phyloP scores from a whole-genome alignment of 768 basidiomycete genomes.

The Calvatia gigantea region DNA sequence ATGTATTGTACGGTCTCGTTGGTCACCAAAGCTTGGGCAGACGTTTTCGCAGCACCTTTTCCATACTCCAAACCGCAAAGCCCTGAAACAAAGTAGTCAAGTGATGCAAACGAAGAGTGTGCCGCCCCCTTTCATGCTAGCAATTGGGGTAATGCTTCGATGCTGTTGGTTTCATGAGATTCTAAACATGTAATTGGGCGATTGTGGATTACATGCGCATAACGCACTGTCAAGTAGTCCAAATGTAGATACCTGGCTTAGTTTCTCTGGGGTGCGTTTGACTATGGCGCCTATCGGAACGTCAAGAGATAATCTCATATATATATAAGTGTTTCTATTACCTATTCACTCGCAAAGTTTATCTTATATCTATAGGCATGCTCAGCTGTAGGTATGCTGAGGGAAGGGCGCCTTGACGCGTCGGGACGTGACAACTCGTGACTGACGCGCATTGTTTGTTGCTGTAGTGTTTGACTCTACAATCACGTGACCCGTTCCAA shows the following conservation, averaged over 20 bases:
- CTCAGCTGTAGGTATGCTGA: neutral
- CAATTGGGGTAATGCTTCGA: slow-evolving; percentile 9
- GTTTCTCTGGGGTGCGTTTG: slow-evolving; percentile 1
- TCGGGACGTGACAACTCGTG: neutral
- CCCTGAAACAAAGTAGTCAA: slow-evolving; percentile 4
- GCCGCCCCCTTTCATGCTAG: neutral
- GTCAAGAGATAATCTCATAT: neutral
- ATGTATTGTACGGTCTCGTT: neutral
- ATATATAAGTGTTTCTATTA: neutral
- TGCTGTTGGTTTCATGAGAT: neutral
- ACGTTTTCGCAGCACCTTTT: neutral
- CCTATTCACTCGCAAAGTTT: too few species aligned
- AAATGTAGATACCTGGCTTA: slow-evolving; percentile 3
- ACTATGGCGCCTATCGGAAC: neutral
- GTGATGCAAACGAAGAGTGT: neutral
- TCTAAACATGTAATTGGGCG: neutral
- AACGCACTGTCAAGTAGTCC: slow-evolving; percentile 2
- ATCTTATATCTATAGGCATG: too few species aligned
- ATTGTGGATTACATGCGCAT: slow-evolving; percentile 7
- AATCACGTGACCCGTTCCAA: slow-evolving; percentile 5
- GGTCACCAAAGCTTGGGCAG: neutral
- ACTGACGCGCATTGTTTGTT: slow-evolving; percentile 4
- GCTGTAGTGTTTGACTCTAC: neutral
- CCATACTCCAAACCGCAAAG: slow-evolving; percentile 2
- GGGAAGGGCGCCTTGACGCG: neutral